Base-by-base conservation (phyloP, 805 yeast genomes). In the Teunomyces gatunensis region DNA sequence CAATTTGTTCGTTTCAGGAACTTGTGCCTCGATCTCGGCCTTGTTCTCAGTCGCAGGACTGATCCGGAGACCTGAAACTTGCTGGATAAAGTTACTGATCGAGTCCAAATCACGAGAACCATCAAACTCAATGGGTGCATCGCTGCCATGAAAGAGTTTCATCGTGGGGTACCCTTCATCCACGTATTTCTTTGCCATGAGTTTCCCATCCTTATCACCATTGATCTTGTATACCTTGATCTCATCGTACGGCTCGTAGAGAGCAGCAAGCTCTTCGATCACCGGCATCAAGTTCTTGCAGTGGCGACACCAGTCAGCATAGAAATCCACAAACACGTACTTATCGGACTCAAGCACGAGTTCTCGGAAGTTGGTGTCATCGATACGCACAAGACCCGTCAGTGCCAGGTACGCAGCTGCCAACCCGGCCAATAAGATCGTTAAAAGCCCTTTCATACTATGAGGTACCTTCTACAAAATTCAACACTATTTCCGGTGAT, bases 301-400 rank as follows among this genome's bases (percentile, higher is more conserved):
- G 61, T 84, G 89, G 32, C 81, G 68, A 63, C 90, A 84, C 90
- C 90, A 84, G 45, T 79, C 81, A 7, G 90, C 87, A 56, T 77
- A 83, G 54, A 78, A 77, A 60, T 74, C 67, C 54, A 75, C 70
- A 63, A 79, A 59, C 4, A 71, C 64, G 51, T 60, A 71, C 49
- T 70, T 73, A 29, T 79, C 83, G 5, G 85, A 77, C 40, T 81
- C 77, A 46, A 77, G 66, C 13, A 82, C 85, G 36, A 80, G 63
- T 13, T 75, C 78, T 45, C 80, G 78, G 59, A 84, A 84, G 51
- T 71, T 78, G 30, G 67, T 61, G 51, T 78, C 81, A 49, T 71
- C 73, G 30, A 75, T 77, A 43, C 70, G 72, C 23, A 77, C 61
- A 15, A 80, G 71, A 21, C 57, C 51, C 13, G 64, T 53, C 2